A percentile compares a stretch with the other conserved stretches of the same genome.
phyloP scores from a whole-genome alignment of 2,329 filamentous ascomycete genomes.

The Coleophoma eucalyptorum region DNA sequence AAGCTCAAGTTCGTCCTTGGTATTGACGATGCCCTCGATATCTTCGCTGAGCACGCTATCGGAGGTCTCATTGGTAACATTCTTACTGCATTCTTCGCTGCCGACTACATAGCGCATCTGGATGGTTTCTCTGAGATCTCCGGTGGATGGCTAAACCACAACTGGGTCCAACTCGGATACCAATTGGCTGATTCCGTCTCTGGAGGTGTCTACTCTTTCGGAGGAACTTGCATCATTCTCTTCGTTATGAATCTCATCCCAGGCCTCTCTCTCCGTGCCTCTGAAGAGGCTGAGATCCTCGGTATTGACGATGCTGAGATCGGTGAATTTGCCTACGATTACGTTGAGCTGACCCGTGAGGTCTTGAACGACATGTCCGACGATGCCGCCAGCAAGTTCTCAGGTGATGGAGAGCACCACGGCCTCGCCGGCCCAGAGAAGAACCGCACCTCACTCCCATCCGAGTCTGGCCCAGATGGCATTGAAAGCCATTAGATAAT shows the following conservation, averaged over 20 bases:
- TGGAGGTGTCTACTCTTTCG: constrained; percentile 75
- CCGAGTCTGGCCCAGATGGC: not conserved
- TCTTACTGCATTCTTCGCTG: constrained; percentile 77
- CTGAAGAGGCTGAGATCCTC: constrained; percentile 74
- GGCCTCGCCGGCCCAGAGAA: constrained; percentile 1
- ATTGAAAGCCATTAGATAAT: not conserved
- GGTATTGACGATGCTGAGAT: constrained; percentile 89
- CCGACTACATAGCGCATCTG: constrained; percentile 78
- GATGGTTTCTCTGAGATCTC: constrained; percentile 65
- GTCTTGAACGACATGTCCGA: constrained; percentile 34
- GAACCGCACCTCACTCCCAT: not conserved
- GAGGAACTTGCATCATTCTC: constrained; percentile 72
- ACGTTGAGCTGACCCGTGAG: constrained; percentile 74
- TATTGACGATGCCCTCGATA: constrained; percentile 84
- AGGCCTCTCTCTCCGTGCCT: constrained; percentile 68
- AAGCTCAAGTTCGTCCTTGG: constrained; percentile 83
- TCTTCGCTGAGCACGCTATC: constrained; percentile 79
- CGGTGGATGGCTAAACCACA: constrained; percentile 78
- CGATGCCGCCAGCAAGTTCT: constrained; percentile 12
- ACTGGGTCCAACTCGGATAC: constrained; percentile 81
- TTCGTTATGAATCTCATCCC: constrained; percentile 78
- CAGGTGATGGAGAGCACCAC: constrained; percentile 8
- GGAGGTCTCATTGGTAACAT: constrained; percentile 78
- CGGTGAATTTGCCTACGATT: constrained; percentile 94
- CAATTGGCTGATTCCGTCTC: constrained; percentile 79